Evolutionary conservation across 1,139 yeast genomes (phyloP).

Genomic region (Geotrichum phurueaensis): DNA sequence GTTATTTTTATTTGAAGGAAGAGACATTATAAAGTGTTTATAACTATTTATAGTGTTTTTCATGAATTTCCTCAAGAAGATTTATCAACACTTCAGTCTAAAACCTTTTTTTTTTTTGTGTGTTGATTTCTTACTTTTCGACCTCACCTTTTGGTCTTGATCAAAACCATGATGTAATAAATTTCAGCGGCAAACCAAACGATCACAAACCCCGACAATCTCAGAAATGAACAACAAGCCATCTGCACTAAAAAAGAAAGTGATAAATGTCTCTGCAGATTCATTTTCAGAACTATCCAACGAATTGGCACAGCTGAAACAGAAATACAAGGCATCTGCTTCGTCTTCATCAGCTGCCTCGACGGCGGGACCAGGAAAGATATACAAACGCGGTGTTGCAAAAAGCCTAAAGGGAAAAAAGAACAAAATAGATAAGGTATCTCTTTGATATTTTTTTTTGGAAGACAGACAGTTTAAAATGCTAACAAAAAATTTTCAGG

Average conservation of each 20-base stretch:
- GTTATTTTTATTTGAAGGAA: not conserved
- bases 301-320: conserved; percentile 25
- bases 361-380: conserved; percentile 12
- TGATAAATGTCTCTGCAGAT: conserved; percentile 19
- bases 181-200: not conserved
- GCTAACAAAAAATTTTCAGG: not conserved
- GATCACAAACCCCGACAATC: not conserved
- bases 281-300: conserved; percentile 24
- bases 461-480: not conserved
- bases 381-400: conserved; percentile 3
- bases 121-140: not conserved
- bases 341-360: conserved; percentile 22
- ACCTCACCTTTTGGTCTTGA: not conserved
- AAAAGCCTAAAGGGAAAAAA: conserved; percentile 6
- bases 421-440: conserved; percentile 18
- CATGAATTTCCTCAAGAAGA: too few relatives aligned
- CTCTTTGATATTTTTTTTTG: not conserved
- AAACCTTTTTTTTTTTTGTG: not conserved
- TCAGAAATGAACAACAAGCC: not conserved
- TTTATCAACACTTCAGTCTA: not conserved
- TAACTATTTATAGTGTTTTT: not conserved
- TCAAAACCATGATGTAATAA: not conserved
- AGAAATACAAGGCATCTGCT: conserved; percentile 16
- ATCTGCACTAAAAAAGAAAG: conserved; percentile 1
- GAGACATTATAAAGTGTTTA: not conserved